Percentiles rank a stretch among this genome's conserved stretches.
Evolutionary conservation across 306 rosid genomes (phyloP).

Genomic region (Lathyrus tuberosus): DNA sequence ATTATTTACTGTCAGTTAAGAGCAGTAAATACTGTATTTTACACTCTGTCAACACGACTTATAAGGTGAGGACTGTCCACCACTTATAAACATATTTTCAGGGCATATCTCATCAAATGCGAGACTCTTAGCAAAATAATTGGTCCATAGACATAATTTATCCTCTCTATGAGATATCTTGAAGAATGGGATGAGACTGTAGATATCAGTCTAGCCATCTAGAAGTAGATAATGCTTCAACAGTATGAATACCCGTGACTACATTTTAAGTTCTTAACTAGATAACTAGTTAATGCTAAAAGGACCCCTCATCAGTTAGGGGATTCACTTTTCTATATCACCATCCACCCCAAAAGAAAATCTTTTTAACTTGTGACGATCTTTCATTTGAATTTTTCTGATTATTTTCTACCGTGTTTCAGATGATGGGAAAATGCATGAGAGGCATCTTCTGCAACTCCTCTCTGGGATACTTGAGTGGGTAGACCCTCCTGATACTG

Average conservation of each 20-base stretch:
- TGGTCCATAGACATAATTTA: constrained; percentile 12
- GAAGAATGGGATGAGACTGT: constrained; percentile 21
- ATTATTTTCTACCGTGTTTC: constrained; percentile 43
- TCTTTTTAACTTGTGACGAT: constrained; percentile 16
- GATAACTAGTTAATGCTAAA: constrained; percentile 17
- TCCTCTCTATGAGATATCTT: constrained; percentile 11
- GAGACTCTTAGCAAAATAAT: not conserved
- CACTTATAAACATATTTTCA: constrained; percentile 1
- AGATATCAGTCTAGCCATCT: constrained; percentile 26
- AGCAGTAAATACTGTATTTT: no score
- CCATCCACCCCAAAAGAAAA: constrained; percentile 5
- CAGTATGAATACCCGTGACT: not conserved
- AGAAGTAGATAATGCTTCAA: constrained; percentile 8
- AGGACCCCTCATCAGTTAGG: constrained; percentile 22
- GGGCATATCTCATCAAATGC: not conserved
- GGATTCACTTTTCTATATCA: constrained; percentile 28
- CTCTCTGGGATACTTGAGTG: constrained; percentile 84
- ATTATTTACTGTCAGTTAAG: no score
- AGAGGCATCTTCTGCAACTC: constrained; percentile 76
- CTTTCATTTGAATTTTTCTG: constrained; percentile 39
- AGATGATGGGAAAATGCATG: constrained; percentile 80
- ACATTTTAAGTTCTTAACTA: constrained; percentile 23
- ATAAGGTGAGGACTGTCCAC: not conserved
- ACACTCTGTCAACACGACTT: no score
- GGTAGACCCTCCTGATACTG: constrained; percentile 91